Evolutionary conservation across 1,139 yeast species (phyloP).

Genomic region (Zygoascus sp.): DNA sequence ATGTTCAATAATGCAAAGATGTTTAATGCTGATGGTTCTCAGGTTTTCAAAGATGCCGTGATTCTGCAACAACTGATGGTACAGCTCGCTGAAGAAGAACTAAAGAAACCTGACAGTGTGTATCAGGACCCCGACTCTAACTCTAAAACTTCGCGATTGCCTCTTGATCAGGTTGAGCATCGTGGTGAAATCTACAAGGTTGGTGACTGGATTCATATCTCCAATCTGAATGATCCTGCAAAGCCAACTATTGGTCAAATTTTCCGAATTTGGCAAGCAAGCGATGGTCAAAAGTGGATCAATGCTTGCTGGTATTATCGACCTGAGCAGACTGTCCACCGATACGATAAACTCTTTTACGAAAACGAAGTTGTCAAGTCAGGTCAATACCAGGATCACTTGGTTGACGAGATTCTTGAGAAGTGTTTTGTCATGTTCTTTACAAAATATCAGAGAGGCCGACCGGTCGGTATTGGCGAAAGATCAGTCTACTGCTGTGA

Average conservation of each 20-base stretch:
- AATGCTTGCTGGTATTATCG: constrained; percentile 98
- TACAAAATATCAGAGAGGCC: constrained; percentile 91
- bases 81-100: constrained; percentile 60
- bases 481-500: constrained; percentile 88
- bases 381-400: constrained; percentile 93
- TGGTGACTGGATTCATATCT: constrained; percentile 92
- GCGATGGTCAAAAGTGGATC: constrained; percentile 79
- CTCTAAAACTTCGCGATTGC: constrained; percentile 57
- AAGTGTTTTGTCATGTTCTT: constrained; percentile 93
- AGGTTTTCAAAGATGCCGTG: constrained; percentile 55
- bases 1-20: constrained; percentile 72
- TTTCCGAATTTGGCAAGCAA: constrained; percentile 82
- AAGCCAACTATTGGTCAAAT: constrained; percentile 93
- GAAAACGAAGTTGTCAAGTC: constrained; percentile 94
- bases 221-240: constrained; percentile 78
- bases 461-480: constrained; percentile 66
- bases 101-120: constrained; percentile 76
- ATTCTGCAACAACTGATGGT: constrained; percentile 60
- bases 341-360: constrained; percentile 81
- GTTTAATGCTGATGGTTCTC: constrained; percentile 56
- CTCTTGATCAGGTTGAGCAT: constrained; percentile 69
- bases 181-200: constrained; percentile 72
- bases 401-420: constrained; percentile 81
- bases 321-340: constrained; percentile 96
- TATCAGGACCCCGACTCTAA: constrained; percentile 57